Conservation (phyloP, 1,284 basidiomycete genomes). For the Cerrena zonata region DNA sequence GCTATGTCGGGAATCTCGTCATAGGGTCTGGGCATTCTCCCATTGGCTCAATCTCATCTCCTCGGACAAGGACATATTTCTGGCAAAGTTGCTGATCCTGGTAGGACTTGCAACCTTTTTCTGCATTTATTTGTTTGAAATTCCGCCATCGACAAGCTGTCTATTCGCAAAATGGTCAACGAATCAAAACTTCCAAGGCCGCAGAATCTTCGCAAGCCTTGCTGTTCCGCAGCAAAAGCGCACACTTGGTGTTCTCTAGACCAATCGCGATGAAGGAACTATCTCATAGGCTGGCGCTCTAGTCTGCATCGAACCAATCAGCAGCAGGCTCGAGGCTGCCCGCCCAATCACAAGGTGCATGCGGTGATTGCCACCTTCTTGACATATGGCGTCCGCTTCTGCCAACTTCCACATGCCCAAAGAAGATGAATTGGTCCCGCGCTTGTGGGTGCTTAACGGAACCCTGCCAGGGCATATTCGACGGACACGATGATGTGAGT, state of each 20-base stretch:
- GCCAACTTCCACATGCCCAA: background rate
- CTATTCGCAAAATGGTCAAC: too few species aligned
- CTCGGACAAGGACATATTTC: background rate
- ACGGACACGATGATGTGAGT: too few species aligned
- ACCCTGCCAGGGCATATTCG: too few species aligned
- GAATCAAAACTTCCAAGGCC: background rate
- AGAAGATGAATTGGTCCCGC: background rate
- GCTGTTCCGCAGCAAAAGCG: background rate
- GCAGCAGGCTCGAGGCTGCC: background rate
- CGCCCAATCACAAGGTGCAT: background rate
- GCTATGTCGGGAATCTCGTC: too few species aligned
- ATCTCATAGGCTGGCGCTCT: background rate
- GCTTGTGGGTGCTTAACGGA: background rate
- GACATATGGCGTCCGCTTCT: background rate
- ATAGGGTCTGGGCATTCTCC: too few species aligned
- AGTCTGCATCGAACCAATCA: background rate
- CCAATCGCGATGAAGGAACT: too few species aligned
- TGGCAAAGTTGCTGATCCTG: background rate
- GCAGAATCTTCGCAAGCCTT: background rate
- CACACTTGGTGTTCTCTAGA: too few species aligned
- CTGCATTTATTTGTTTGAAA: background rate
- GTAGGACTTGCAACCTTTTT: background rate
- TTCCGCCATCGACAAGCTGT: background rate
- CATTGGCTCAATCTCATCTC: too few species aligned
- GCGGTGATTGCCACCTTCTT: background rate